Base-by-base conservation (phyloP, 2,329 filamentous ascomycete genomes). In the Colletotrichum destructivum region DNA sequence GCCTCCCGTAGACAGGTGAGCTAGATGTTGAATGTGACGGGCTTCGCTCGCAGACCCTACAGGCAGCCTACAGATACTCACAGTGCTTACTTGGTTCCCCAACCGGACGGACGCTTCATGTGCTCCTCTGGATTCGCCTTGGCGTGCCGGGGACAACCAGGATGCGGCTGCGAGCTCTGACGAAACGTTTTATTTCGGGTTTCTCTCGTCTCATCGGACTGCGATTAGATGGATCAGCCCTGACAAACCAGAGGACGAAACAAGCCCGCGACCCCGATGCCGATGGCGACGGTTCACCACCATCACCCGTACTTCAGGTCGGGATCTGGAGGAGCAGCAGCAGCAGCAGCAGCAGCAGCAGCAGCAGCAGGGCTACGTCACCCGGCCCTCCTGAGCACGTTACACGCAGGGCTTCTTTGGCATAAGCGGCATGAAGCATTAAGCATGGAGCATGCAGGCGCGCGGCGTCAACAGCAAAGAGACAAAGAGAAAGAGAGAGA, bases 231-330 rank as follows among this genome's bases (percentile, higher is more conserved):
- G 65, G 56, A 63, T 69, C 47, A 55, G 59, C 69, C 65, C 69
- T 71, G 69, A 71, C 65, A 69, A 63, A 63, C 52, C 54, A 55
- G n/a, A 63, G 40, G 38, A 44, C 65, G 59, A 71, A 71, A 69
- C 65, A 47, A 60, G 57, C 62, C 65, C 69, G 69, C 59, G 46
- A 71, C 69, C 21, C 23, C 65, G 40, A 65, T 42, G 40, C 38
- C 59, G 35, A 47, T 63, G 46, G 46, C 40, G 31, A 8, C 31
- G 31, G 31, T 31, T 31, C 6, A 31, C 6, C 31, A 31, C 31
- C 31, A 31, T 31, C 31, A 7, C 31, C 31, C 31, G 31, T 31
- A 31, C 56, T 51, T 52, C 38, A 44, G 69, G 62, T 47, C 62
- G 49, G 31, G 49, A 56, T 56, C 63, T 31, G 16, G 62, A 46